phyloP scores from a whole-genome alignment of 176 grass and related monocot genomes.

The Luzula sylvatica region DNA sequence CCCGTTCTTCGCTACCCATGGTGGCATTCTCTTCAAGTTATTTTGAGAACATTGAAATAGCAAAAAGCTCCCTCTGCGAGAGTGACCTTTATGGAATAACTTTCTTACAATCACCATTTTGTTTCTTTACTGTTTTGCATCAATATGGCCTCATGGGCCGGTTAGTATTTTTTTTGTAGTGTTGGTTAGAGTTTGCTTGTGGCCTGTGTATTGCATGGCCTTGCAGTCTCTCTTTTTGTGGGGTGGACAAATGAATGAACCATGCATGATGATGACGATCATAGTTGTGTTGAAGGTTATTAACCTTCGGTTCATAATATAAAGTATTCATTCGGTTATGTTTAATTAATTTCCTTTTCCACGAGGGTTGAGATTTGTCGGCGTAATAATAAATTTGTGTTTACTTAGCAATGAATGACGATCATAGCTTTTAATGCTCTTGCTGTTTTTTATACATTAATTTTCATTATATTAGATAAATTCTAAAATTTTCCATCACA shows the following conservation, averaged over 20 bases:
- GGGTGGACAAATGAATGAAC: slow-evolving; percentile 27
- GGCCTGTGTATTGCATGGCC: slow-evolving; percentile 11
- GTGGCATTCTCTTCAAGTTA: slow-evolving; percentile 64
- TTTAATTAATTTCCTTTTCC: not conserved
- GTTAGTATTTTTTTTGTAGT: slow-evolving; percentile 28
- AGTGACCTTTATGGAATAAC: slow-evolving; percentile 34
- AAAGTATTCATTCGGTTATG: slow-evolving; percentile 13
- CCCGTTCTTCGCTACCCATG: slow-evolving; percentile 71
- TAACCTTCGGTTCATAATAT: slow-evolving; percentile 20
- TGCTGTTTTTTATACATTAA: slow-evolving; percentile 5
- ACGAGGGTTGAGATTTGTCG: too few species aligned
- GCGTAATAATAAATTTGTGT: too few species aligned
- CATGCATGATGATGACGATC: slow-evolving; percentile 47
- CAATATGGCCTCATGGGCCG: slow-evolving; percentile 23
- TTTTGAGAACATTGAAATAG: slow-evolving; percentile 26
- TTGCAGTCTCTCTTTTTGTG: slow-evolving; percentile 3
- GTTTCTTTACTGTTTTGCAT: slow-evolving; percentile 26
- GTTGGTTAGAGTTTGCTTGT: slow-evolving; percentile 15
- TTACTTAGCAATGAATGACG: too few species aligned
- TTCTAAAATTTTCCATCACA: not conserved
- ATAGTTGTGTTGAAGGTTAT: slow-evolving; percentile 22
- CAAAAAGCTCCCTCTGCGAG: too few species aligned
- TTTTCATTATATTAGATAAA: not conserved
- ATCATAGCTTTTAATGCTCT: too few species aligned
- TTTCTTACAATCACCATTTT: slow-evolving; percentile 22